Evolutionary conservation across 2,329 filamentous ascomycete genomes (phyloP), one percentile per base, ranked within the genome.

Genomic region (Cyphellophora europaea): DNA sequence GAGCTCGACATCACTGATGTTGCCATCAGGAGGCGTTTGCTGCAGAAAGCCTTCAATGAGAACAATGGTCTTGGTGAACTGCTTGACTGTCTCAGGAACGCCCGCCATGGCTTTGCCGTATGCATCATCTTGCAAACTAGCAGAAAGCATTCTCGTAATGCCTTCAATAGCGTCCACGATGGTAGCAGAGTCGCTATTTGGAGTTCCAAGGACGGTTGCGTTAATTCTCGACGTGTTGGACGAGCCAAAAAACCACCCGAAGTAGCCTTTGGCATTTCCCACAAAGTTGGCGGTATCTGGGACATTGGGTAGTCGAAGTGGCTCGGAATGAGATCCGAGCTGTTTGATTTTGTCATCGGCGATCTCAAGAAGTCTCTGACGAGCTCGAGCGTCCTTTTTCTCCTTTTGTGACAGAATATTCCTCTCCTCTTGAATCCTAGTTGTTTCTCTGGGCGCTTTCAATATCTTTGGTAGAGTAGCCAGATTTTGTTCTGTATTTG

Each of bases 91-190:
- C 32, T 62, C 62, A 1, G 82, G 75, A 2, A 96, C 77, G 44
- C 91, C 83, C 28, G 77, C 70, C 46, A 93, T 81, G n/a, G 93
- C 89, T 48, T 84, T 82, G 11, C 89, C 89, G 52, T 78, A 91
- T 30, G 72, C 71, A 54, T 96, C 89, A 57, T 96, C 88, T 3
- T 66, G 65, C 35, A 95, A 61, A 56, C 82, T 89, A 42, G 73
- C 72, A 3, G 85, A 71, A 1, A 83, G 73, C 17, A 96, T 67
- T 32, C 72, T 69, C 10, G 74, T 76, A 25, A 91, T 62, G 1
- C 80, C 73, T 40, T 77, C 75, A n/a, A 79, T 68, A 2, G 84
- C 81, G 53, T 89, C 77, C 33, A 82, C 59, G 46, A 86, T 79
- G 11, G 81, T 62, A 18, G 73, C 74, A 2, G 76, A 63, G 51